Evolutionary conservation across 78 protist species (phyloP).

Genomic region (Trichosphaerium sp.): DNA sequence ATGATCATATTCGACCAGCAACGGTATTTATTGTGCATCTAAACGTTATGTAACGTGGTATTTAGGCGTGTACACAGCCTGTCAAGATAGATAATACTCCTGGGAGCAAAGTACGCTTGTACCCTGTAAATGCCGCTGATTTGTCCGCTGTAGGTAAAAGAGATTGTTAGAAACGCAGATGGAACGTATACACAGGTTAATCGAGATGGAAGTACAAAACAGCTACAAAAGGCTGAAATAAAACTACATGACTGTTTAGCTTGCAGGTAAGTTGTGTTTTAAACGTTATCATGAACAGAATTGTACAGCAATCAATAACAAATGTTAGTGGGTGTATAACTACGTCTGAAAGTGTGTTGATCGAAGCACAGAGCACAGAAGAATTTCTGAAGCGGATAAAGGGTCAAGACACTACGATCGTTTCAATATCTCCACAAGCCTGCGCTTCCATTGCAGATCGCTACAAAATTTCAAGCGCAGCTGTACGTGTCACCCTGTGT

Average conservation of each 20-base stretch:
- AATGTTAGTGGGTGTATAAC: constrained; percentile 86
- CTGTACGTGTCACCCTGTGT: not conserved
- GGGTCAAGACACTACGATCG: constrained; percentile 24
- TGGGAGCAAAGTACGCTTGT: not conserved
- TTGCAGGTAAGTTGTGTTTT: constrained; percentile 40
- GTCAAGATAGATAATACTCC: constrained; percentile 17
- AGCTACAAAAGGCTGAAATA: constrained; percentile 49
- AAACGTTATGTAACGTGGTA: too few species aligned
- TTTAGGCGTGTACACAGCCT: constrained; percentile 45
- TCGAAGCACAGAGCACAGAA: constrained; percentile 59
- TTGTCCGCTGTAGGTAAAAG: not conserved
- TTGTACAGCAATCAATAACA: not conserved
- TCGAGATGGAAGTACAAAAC: constrained; percentile 32
- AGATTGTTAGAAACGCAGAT: constrained; percentile 14
- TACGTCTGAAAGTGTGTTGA: constrained; percentile 89
- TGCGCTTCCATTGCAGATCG: constrained; percentile 71
- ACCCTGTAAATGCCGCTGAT: not conserved
- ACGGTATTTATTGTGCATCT: constrained; percentile 39
- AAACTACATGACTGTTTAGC: constrained; percentile 90
- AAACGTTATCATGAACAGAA: too few species aligned
- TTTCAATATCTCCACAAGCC: constrained; percentile 72
- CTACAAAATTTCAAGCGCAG: constrained; percentile 5
- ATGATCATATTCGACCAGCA: constrained; percentile 79
- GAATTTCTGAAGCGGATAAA: constrained; percentile 31
- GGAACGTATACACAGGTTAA: constrained; percentile 17